phyloP scores from a whole-genome alignment of 345 rosid genomes.

The Alliaria petiolata region DNA sequence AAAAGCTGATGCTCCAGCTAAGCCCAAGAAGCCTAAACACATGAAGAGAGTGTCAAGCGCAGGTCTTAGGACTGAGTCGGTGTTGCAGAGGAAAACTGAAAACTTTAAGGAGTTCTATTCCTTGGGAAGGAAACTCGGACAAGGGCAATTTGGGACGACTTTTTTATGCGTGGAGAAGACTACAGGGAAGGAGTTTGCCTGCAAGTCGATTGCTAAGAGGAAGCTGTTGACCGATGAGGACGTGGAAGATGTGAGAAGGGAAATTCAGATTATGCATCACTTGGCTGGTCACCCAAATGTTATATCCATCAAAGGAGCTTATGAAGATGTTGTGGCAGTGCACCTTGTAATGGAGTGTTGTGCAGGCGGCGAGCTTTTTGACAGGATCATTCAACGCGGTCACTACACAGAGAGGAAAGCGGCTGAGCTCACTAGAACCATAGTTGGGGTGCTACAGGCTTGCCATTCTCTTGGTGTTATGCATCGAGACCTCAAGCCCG shows the following conservation, averaged over 20 bases:
- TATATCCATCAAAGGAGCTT: slow-evolving; percentile 71
- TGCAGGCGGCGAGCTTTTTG: slow-evolving; percentile 91
- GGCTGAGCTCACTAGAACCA: slow-evolving; percentile 73
- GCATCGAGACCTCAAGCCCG: slow-evolving; percentile 93
- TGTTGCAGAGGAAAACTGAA: slow-evolving; percentile 65
- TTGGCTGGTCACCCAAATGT: slow-evolving; percentile 82
- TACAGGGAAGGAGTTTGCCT: slow-evolving; percentile 66
- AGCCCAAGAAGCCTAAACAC: slow-evolving; percentile 52
- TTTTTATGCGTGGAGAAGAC: slow-evolving; percentile 68
- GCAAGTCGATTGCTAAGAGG: slow-evolving; percentile 89
- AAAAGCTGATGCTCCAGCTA: slow-evolving; percentile 19
- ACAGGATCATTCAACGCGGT: slow-evolving; percentile 78
- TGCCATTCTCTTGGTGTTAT: slow-evolving; percentile 90
- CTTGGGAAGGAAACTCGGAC: slow-evolving; percentile 80
- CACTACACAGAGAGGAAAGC: slow-evolving; percentile 86
- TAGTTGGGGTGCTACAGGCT: slow-evolving; percentile 81
- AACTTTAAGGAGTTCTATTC: slow-evolving; percentile 65
- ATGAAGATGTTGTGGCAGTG: slow-evolving; percentile 81
- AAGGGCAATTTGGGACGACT: slow-evolving; percentile 89
- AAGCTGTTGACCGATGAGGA: slow-evolving; percentile 72
- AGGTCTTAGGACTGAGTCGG: slow-evolving; percentile 69
- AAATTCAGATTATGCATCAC: slow-evolving; percentile 91
- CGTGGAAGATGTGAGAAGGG: slow-evolving; percentile 88
- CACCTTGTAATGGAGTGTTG: slow-evolving; percentile 88
- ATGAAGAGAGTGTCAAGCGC: slow-evolving; percentile 69